Evolutionary conservation across 805 yeast species (phyloP).

Genomic region (Kluyveromyces siamensis): DNA sequence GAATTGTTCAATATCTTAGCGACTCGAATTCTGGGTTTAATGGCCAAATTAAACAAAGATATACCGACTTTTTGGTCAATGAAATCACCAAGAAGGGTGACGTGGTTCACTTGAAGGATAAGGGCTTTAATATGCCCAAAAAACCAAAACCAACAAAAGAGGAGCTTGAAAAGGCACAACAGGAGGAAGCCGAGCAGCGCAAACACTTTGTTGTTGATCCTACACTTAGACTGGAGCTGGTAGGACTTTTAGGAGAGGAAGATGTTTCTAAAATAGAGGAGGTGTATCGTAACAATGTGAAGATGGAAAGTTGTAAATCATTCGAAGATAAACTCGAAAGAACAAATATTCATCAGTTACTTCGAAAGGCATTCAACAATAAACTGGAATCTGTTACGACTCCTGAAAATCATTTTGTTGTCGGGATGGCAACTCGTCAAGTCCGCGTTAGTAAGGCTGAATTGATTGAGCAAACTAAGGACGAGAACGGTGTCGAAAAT

Average conservation of each 20-base stretch:
- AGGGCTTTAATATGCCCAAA: slow-evolving; percentile 55
- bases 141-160: slow-evolving; percentile 35
- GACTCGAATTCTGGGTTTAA: slow-evolving; percentile 50
- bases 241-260: slow-evolving; percentile 47
- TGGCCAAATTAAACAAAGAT: slow-evolving; percentile 80
- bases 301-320: slow-evolving; percentile 45
- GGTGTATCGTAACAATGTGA: slow-evolving; percentile 45
- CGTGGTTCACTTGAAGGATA: slow-evolving; percentile 68
- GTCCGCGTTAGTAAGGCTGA: slow-evolving; percentile 32
- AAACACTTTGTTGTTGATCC: slow-evolving; percentile 35
- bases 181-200: slow-evolving; percentile 23
- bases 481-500: slow-evolving; percentile 45
- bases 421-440: slow-evolving; percentile 44
- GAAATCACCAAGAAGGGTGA: slow-evolving; percentile 64
- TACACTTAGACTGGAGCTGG: slow-evolving; percentile 39
- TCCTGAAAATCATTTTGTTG: slow-evolving; percentile 50
- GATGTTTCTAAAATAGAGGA: slow-evolving; percentile 49
- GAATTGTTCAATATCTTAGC: slow-evolving; percentile 66
- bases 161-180: slow-evolving; percentile 30
- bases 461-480: slow-evolving; percentile 29
- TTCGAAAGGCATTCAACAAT: slow-evolving; percentile 65
- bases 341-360: slow-evolving; percentile 66
- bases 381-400: slow-evolving; percentile 76
- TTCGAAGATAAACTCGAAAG: slow-evolving; percentile 66
- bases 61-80: slow-evolving; percentile 88